Percentiles rank a stretch among this genome's conserved stretches.
These are phyloP conservation scores for Phytophthora pisi DNA, from an alignment of 352 stramenopile species.

Conservation along the genomic window DNA sequence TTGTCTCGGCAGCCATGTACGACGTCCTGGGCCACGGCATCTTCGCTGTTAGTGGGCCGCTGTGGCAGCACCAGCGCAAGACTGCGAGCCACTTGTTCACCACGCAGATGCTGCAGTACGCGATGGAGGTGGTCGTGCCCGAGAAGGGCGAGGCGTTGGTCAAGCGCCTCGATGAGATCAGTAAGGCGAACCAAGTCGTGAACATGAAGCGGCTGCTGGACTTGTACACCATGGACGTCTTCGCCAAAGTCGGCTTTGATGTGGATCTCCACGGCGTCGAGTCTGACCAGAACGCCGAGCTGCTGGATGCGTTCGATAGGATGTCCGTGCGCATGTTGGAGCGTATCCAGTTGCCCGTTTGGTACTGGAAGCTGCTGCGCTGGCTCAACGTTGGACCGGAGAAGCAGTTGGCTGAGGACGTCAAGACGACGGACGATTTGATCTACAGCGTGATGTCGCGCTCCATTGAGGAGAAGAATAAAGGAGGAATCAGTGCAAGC, in stretches of 20 bases:
- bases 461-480: slow-evolving; percentile 39
- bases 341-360: slow-evolving; percentile 44
- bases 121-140: slow-evolving; percentile 57
- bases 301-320: slow-evolving; percentile 45
- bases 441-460: slow-evolving; percentile 43
- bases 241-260: slow-evolving; percentile 76
- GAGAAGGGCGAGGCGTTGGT: slow-evolving; percentile 48
- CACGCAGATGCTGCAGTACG: slow-evolving; percentile 57
- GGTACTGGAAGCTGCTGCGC: slow-evolving; percentile 48
- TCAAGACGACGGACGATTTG: slow-evolving; percentile 37
- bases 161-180: slow-evolving; percentile 32
- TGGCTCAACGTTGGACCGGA: slow-evolving; percentile 49
- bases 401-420: slow-evolving; percentile 39
- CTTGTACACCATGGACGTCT: slow-evolving; percentile 72
- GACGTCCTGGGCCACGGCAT: slow-evolving; percentile 86
- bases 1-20: slow-evolving; percentile 40
- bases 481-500: background rate
- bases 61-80: slow-evolving; percentile 85
- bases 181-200: slow-evolving; percentile 24
- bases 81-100: slow-evolving; percentile 92
- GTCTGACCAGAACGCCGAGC: slow-evolving; percentile 37
- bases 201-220: slow-evolving; percentile 62
- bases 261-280: slow-evolving; percentile 60
- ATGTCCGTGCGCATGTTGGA: slow-evolving; percentile 38
- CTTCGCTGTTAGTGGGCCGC: slow-evolving; percentile 66